Conservation (phyloP, 768 basidiomycete species). For the Serpula lacrymans region DNA sequence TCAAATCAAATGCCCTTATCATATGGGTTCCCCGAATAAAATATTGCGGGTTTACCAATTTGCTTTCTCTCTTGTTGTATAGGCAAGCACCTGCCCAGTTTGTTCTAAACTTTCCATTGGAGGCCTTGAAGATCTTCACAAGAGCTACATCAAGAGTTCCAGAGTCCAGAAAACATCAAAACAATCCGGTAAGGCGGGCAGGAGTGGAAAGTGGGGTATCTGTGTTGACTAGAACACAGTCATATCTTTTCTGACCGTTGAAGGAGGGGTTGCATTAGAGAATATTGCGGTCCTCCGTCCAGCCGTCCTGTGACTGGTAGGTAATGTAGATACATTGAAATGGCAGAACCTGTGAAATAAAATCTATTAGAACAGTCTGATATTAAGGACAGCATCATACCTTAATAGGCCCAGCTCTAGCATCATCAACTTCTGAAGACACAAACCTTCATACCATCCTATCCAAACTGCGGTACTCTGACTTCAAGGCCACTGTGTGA, state of each 20-base stretch:
- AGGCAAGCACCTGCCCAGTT: conserved; percentile 15
- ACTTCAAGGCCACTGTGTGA: too few species aligned
- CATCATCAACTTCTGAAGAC: neutral
- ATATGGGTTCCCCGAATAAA: too few species aligned
- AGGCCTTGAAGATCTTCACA: too few species aligned
- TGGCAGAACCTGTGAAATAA: conserved; percentile 14
- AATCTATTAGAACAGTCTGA: neutral
- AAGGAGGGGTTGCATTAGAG: conserved; percentile 23
- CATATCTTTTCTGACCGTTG: conserved; percentile 13
- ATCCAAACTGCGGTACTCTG: neutral
- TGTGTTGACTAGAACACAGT: conserved; percentile 18
- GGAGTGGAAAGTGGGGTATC: conserved; percentile 11
- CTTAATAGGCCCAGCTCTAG: neutral
- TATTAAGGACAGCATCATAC: neutral
- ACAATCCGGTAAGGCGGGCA: conserved; percentile 11
- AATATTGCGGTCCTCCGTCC: conserved; percentile 22
- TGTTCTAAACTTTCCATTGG: too few species aligned
- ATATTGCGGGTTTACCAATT: conserved; percentile 14
- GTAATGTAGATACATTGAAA: too few species aligned
- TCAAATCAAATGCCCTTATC: too few species aligned
- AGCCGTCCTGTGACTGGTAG: too few species aligned
- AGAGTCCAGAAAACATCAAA: conserved; percentile 16
- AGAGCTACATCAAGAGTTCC: conserved; percentile 19
- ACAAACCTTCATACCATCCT: neutral
- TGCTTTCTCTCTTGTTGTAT: conserved; percentile 8